These are phyloP conservation scores for Xylariales sp. DNA, from an alignment of 2,329 filamentous ascomycete genomes.

Conservation along the genomic window DNA sequence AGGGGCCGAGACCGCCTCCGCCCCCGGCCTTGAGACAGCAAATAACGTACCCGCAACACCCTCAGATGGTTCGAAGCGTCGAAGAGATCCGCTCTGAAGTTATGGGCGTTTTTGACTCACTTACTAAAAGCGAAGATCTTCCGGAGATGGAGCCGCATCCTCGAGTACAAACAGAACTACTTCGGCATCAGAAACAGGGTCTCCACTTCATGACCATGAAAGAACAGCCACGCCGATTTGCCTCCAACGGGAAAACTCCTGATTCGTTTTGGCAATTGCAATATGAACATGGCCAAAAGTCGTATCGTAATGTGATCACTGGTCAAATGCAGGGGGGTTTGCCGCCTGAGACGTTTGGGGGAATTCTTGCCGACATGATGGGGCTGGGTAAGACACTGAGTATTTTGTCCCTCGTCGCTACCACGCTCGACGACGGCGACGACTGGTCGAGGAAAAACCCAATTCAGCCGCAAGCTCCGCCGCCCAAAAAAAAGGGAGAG, in stretches of 20 bases:
- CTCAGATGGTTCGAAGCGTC: conserved; percentile 68
- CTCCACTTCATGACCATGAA: conserved; percentile 86
- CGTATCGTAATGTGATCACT: conserved; percentile 88
- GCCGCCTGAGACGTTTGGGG: conserved; percentile 76
- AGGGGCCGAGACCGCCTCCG: conserved; percentile 56
- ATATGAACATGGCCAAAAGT: conserved; percentile 62
- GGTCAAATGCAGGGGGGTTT: conserved; percentile 69
- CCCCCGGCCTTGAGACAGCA: conserved; percentile 50
- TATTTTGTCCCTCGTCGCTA: conserved; percentile 80
- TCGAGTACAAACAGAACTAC: conserved; percentile 73
- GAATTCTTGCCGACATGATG: conserved; percentile 88
- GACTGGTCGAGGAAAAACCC: conserved; percentile 70
- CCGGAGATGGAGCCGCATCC: conserved; percentile 75
- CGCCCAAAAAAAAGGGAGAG: conserved; percentile 54
- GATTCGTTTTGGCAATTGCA: conserved; percentile 82
- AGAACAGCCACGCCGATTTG: conserved; percentile 74
- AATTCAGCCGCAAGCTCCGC: conserved; percentile 57
- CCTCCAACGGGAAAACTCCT: conserved; percentile 66
- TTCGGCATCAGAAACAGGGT: conserved; percentile 90
- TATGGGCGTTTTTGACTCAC: conserved; percentile 86
- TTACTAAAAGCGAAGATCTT: conserved; percentile 80
- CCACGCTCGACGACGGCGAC: conserved; percentile 70
- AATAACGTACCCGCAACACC: conserved; percentile 43
- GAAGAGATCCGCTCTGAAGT: conserved; percentile 91
- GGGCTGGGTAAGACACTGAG: conserved; percentile 89